These are phyloP conservation scores for Pichia ethanolica DNA, from an alignment of 805 yeast species.

Conservation along the genomic window DNA sequence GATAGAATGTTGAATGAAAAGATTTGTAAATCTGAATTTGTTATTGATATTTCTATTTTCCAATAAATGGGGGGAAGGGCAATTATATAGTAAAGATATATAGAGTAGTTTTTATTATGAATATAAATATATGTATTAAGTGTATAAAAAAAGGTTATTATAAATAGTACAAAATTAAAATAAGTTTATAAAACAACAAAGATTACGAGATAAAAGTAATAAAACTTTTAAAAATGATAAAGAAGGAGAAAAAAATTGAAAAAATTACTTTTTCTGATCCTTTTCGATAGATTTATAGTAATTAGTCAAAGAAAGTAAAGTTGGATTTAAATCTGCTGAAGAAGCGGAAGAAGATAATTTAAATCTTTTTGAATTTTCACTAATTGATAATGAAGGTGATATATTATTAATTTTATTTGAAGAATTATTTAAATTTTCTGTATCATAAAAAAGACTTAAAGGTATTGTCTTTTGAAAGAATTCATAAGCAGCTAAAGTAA, in stretches of 20 bases:
- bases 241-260: not conserved
- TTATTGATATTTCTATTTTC: slow-evolving; percentile 7
- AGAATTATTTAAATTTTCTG: not conserved
- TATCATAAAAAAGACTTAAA: slow-evolving; percentile 36
- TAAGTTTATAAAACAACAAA: not conserved
- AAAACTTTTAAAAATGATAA: too few relatives aligned
- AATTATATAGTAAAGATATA: too few relatives aligned
- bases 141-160: too few relatives aligned
- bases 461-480: slow-evolving; percentile 76
- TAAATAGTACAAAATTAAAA: not conserved
- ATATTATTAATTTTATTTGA: too few relatives aligned
- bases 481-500: slow-evolving; percentile 96
- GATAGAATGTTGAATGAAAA: slow-evolving; percentile 32
- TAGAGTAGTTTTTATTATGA: too few relatives aligned
- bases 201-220: not conserved
- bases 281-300: slow-evolving; percentile 11
- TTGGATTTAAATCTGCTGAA: slow-evolving; percentile 21
- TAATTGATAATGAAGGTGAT: slow-evolving; percentile 7
- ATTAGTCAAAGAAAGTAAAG: slow-evolving; percentile 14
- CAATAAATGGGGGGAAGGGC: not conserved
- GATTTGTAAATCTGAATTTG: slow-evolving; percentile 18
- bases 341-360: slow-evolving; percentile 24
- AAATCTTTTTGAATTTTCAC: slow-evolving; percentile 26
- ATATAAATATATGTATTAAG: too few relatives aligned
- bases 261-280: not conserved